These are phyloP conservation scores for Plasmodiophora brassicae DNA, from an alignment of 208 protist species.

Conservation along the genomic window DNA sequence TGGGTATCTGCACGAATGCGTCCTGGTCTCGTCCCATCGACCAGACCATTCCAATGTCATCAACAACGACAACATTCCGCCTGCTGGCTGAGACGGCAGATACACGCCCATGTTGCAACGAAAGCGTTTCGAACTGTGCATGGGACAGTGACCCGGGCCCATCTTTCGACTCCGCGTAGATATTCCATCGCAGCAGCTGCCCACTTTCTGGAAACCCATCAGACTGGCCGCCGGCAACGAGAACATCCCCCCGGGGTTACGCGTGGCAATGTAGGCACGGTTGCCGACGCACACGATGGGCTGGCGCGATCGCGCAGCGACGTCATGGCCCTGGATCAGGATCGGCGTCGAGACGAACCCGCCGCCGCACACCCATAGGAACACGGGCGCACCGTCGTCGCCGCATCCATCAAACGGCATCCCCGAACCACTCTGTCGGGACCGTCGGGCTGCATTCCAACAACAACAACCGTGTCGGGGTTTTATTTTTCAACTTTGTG, in stretches of 20 bases:
- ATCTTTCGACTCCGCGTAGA: neutral
- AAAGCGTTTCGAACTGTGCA: neutral
- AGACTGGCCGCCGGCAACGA: neutral
- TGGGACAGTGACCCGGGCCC: neutral
- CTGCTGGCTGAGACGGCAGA: neutral
- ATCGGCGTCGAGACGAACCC: neutral
- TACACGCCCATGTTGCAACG: neutral
- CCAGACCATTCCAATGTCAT: neutral
- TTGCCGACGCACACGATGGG: neutral
- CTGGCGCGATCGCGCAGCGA: too few relatives aligned
- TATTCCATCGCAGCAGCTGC: constrained; percentile 14
- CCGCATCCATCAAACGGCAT: too few relatives aligned
- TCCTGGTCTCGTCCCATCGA: neutral
- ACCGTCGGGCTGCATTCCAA: too few relatives aligned
- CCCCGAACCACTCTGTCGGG: too few relatives aligned
- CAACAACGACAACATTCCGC: constrained; percentile 5
- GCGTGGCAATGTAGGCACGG: neutral
- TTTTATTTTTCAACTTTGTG: too few relatives aligned
- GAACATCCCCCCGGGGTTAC: neutral
- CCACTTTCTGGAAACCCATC: neutral
- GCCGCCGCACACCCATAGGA: constrained; percentile 9
- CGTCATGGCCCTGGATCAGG: neutral
- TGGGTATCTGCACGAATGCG: neutral
- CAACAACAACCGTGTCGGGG: too few relatives aligned
- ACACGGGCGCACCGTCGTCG: too few relatives aligned